Evolutionary conservation across 2,329 filamentous ascomycete species (phyloP), one percentile per base, ranked within the genome.

Genomic region (Aspergillus floridensis): DNA sequence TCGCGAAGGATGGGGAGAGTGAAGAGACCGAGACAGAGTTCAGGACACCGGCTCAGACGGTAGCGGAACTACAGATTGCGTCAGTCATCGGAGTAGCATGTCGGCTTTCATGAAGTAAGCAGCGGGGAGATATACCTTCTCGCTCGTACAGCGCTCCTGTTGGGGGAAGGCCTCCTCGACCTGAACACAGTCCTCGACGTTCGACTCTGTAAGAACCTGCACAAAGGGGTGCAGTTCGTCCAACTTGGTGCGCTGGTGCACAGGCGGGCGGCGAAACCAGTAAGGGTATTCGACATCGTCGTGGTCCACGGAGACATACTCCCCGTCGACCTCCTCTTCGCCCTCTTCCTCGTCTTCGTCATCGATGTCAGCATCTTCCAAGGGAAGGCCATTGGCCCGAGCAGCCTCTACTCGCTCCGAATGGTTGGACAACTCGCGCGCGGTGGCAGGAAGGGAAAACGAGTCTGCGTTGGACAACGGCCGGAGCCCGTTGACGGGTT

Each of bases 21-120:
- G 79, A 93, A 96, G 57, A 96, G 77, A 29, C 92, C 93, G 55
- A 93, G 80, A 72, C 86, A 89, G 57, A 96, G 83, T 70, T 93
- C 89, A 44, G 89, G 87, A 72, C 89, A 93, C 69, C 81, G 83
- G 26, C 82, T 84, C 26, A 96, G 84, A 62, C 91, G 89, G 76
- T 96, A 96, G 58, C 84, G 78, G 69, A 95, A 86, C 90, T 93
- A 16, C 44, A 26, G 38, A 54, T 10, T 46, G 47, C 5, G 53
- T 68, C 47, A 69, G 65, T 49, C 12, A 6, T 5, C 12, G 14
- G 44, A 59, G 41, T 10, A 56, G n/a, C 53, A 5, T 38, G 2
- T 26, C 32, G 21, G n/a, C 26, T 16, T 12, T 11, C 21, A 24
- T 16, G n/a, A n/a, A 38, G 7, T 8, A 49, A 19, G 8, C 26